These are phyloP conservation scores for Phytophthora tentaculata DNA, from an alignment of 352 stramenopile genomes.

Conservation along the genomic window DNA sequence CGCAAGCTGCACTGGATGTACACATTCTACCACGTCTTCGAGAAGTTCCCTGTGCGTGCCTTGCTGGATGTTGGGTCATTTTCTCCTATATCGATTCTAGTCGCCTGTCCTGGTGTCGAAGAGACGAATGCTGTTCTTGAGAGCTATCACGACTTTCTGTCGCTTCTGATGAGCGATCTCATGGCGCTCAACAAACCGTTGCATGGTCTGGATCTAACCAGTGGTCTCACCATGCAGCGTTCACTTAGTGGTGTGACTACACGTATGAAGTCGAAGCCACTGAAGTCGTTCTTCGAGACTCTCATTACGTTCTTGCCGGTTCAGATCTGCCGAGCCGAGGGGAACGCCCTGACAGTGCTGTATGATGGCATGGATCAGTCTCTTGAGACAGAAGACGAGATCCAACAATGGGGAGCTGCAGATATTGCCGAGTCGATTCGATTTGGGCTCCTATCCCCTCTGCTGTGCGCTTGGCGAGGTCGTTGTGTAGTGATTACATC, in stretches of 20 bases:
- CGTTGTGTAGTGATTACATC: conserved; percentile 60
- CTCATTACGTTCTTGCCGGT: conserved; percentile 75
- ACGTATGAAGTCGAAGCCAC: conserved; percentile 17
- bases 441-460: conserved; percentile 52
- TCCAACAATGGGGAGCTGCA: conserved; percentile 29
- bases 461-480: conserved; percentile 47
- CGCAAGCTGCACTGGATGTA: conserved; percentile 33
- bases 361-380: conserved; percentile 48
- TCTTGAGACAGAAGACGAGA: conserved; percentile 26
- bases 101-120: conserved; percentile 12
- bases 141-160: conserved; percentile 37
- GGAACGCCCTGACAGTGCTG: conserved; percentile 64
- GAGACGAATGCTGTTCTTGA: conserved; percentile 6
- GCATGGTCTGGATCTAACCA: conserved; percentile 37
- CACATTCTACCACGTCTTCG: conserved; percentile 56
- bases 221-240: conserved; percentile 8
- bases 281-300: conserved; percentile 41
- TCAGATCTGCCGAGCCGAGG: conserved; percentile 74
- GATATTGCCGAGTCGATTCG: conserved; percentile 59
- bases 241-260: conserved; percentile 1
- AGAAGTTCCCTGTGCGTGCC: conserved; percentile 60
- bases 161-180: conserved; percentile 47
- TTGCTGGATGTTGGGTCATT: conserved; percentile 14
- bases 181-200: conserved; percentile 48
- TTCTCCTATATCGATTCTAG: conserved; percentile 8